These are phyloP conservation scores for Pythium biforme DNA, from an alignment of 352 stramenopile species.

Conservation along the genomic window DNA sequence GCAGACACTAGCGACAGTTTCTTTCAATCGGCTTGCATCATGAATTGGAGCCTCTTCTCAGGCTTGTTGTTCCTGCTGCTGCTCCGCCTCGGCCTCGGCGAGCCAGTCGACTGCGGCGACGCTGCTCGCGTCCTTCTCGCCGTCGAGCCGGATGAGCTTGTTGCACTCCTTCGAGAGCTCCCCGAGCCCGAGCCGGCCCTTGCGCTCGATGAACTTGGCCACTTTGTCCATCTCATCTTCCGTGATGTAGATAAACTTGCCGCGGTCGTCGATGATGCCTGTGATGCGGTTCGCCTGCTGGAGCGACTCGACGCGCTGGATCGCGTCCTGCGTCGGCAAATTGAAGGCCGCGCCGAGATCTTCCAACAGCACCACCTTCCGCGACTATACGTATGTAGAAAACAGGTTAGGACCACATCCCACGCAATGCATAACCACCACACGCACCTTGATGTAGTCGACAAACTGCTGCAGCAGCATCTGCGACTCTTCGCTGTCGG, in stretches of 20 bases:
- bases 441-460: constrained; percentile 59
- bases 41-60: not conserved
- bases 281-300: constrained; percentile 57
- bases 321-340: constrained; percentile 63
- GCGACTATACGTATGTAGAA: constrained; percentile 24
- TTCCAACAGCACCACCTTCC: constrained; percentile 78
- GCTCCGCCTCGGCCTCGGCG: constrained; percentile 34
- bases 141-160: constrained; percentile 68
- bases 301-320: constrained; percentile 58
- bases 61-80: constrained; percentile 12
- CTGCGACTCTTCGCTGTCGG: constrained; percentile 65
- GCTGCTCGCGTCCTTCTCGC: constrained; percentile 29
- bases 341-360: constrained; percentile 68
- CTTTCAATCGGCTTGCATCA: not conserved
- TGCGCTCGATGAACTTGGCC: constrained; percentile 63
- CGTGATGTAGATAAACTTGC: constrained; percentile 83
- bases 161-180: constrained; percentile 80
- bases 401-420: not conserved
- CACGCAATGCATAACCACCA: no score
- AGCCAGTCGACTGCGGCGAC: constrained; percentile 34
- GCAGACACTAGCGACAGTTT: not conserved
- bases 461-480: constrained; percentile 67
- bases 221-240: constrained; percentile 79
- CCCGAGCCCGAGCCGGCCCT: constrained; percentile 55
- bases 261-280: constrained; percentile 73